A percentile compares a stretch with the other conserved stretches of the same genome.
These are phyloP conservation scores for Panellus pusillus DNA, from an alignment of 768 basidiomycete genomes.

Conservation along the genomic window DNA sequence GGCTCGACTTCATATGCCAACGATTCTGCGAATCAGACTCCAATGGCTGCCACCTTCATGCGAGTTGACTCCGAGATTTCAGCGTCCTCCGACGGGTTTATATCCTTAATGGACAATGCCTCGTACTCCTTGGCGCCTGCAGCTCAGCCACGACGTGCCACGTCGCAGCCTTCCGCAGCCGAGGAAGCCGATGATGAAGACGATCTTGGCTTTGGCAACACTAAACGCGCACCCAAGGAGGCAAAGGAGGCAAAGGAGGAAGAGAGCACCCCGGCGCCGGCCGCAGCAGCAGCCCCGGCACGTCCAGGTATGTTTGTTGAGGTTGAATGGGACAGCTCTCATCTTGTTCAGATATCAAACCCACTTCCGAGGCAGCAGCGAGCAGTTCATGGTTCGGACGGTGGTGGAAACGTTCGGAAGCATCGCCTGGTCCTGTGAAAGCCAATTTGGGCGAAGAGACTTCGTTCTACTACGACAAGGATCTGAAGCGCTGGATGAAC, in stretches of 20 bases:
- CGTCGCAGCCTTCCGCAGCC: constrained; percentile 11
- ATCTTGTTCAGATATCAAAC: constrained; percentile 7
- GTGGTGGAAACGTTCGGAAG: constrained; percentile 72
- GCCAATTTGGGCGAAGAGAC: constrained; percentile 93
- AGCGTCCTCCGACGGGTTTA: constrained; percentile 60
- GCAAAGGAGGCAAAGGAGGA: constrained; percentile 34
- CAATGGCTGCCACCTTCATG: constrained; percentile 69
- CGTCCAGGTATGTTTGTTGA: constrained; percentile 28
- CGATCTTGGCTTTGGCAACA: constrained; percentile 91
- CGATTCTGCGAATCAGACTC: constrained; percentile 47
- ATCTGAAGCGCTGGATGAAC: constrained; percentile 95
- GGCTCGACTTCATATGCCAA: constrained; percentile 42
- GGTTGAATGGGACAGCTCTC: not conserved
- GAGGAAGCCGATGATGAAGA: constrained; percentile 69
- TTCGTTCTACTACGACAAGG: constrained; percentile 90
- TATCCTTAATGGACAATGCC: constrained; percentile 77
- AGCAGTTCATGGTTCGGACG: constrained; percentile 77
- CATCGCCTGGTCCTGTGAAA: constrained; percentile 69
- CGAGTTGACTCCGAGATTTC: constrained; percentile 45
- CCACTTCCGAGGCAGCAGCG: constrained; percentile 31
- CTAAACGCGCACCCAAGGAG: constrained; percentile 40
- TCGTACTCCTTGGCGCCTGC: constrained; percentile 40
- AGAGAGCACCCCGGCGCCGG: constrained; percentile 22
- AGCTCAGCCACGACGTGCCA: constrained; percentile 19
- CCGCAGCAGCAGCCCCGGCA: constrained; percentile 24